Conservation (phyloP, 192 early-diverging fungal genomes). For the Coemansia sp. region DNA sequence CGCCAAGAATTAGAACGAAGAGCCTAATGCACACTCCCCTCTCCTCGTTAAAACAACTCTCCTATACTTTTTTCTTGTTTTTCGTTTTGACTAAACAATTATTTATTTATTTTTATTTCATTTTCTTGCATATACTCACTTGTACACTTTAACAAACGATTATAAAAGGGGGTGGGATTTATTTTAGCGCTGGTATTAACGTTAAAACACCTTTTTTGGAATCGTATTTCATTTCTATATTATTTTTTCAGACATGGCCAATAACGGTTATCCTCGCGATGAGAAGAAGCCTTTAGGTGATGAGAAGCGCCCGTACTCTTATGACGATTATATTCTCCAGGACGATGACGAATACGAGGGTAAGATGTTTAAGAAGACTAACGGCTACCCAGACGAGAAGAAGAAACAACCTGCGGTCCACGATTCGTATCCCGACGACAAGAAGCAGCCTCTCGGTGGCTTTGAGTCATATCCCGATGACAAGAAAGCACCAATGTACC, state of each 20-base stretch:
- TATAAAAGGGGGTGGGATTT: background rate
- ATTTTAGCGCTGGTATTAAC: slow-evolving; percentile 3
- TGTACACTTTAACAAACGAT: slow-evolving; percentile 12
- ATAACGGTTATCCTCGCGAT: slow-evolving; percentile 1
- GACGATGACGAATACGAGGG: slow-evolving; percentile 11
- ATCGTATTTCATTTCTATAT: background rate
- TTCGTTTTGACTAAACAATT: background rate
- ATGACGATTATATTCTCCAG: slow-evolving; percentile 3
- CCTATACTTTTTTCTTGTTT: background rate
- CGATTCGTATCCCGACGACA: background rate
- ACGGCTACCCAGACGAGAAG: background rate
- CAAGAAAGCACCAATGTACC: background rate
- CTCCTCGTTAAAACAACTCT: background rate
- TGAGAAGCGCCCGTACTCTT: slow-evolving; percentile 3
- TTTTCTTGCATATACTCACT: slow-evolving; percentile 1
- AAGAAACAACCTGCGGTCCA: background rate
- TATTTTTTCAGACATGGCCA: background rate
- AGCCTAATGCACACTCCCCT: background rate
- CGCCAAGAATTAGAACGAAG: background rate
- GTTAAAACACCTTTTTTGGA: background rate
- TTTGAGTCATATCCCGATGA: background rate
- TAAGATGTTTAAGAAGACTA: slow-evolving; percentile 2
- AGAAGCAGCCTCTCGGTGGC: background rate
- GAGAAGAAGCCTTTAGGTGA: slow-evolving; percentile 13
- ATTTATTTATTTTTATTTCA: slow-evolving; percentile 6